These are phyloP conservation scores for Haberlea rhodopensis DNA, from an alignment of 257 asterid genomes.

Conservation along the genomic window DNA sequence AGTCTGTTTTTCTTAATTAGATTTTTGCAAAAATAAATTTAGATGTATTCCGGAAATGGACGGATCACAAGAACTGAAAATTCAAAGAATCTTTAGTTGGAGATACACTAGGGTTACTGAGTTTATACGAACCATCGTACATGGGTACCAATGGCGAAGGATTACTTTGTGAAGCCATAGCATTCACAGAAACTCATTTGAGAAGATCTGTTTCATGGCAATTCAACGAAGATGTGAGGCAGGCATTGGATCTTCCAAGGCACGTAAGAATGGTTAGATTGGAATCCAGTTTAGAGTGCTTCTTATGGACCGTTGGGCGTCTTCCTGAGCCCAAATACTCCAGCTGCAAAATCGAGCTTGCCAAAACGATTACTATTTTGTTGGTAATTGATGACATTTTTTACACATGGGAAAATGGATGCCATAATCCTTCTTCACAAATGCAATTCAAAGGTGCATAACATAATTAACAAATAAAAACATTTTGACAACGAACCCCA, in stretches of 20 bases:
- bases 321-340: slow-evolving; percentile 66
- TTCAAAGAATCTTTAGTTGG: slow-evolving; percentile 35
- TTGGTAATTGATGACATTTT: slow-evolving; percentile 62
- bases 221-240: slow-evolving; percentile 28
- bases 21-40: background rate
- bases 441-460: slow-evolving; percentile 55
- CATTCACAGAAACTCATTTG: slow-evolving; percentile 36
- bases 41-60: slow-evolving; percentile 51
- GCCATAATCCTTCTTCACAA: slow-evolving; percentile 59
- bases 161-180: slow-evolving; percentile 47
- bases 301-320: slow-evolving; percentile 62
- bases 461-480: background rate
- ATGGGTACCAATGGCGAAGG: slow-evolving; percentile 49
- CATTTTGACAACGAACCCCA: no score
- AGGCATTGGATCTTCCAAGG: slow-evolving; percentile 52
- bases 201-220: slow-evolving; percentile 16
- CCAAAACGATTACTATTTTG: slow-evolving; percentile 58
- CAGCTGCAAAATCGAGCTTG: slow-evolving; percentile 51
- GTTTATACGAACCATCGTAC: slow-evolving; percentile 65
- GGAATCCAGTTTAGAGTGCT: slow-evolving; percentile 64
- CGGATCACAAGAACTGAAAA: slow-evolving; percentile 40
- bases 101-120: slow-evolving; percentile 46
- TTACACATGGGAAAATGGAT: slow-evolving; percentile 58
- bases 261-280: slow-evolving; percentile 63
- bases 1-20: background rate